Evolutionary conservation across 495 filamentous ascomycete genomes (phyloP), one percentile per base, ranked within the genome.

Genomic region (Echria macrotheca): DNA sequence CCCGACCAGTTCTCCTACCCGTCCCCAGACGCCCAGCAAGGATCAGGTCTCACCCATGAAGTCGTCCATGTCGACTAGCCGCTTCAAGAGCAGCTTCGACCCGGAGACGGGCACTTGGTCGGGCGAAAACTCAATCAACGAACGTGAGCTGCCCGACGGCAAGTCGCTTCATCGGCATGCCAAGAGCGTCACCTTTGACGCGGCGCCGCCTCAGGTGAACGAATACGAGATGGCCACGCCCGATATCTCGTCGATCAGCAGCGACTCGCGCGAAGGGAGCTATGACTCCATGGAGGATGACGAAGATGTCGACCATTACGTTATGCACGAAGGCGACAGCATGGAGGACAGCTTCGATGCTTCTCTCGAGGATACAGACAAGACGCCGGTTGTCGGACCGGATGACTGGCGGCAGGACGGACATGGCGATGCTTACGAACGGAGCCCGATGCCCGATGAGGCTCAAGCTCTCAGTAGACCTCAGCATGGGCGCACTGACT

Each of bases 201-300:
- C 82, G 22, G 93, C 89, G 0, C 91, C 93, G 18, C 94, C 93
- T 23, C 86, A 93, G 63, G 74, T 97, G 44, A 95, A 96, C 58
- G 90, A 97, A 63, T 98, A 97, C 60, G 93, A 96, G 68, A 91
- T 96, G 87, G 84, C 87, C 26, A 98, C 93, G 2, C 93, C 93
- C 1, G 93, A 95, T 64, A 79, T 88, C 12, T 96, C 94, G 4
- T 97, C 86, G 1, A 71, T 91, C 39, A 87, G 86, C 12, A 91
- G 87, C 11, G 89, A 82, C 43, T 96, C 91, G 5, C 83, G 91
- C 21, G 87, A 95, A 52, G 86, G 87, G 15, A 95, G 91, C 65
- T 96, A 89, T 60, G 93, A 96, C 45, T 91, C 87, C 3, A 79
- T 78, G 9, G 78, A 82, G n/a, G 79, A 84, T 17, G 77, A 85